Base-by-base conservation (phyloP, 1,284 basidiomycete species). In the Gymnopus androsaceus region DNA sequence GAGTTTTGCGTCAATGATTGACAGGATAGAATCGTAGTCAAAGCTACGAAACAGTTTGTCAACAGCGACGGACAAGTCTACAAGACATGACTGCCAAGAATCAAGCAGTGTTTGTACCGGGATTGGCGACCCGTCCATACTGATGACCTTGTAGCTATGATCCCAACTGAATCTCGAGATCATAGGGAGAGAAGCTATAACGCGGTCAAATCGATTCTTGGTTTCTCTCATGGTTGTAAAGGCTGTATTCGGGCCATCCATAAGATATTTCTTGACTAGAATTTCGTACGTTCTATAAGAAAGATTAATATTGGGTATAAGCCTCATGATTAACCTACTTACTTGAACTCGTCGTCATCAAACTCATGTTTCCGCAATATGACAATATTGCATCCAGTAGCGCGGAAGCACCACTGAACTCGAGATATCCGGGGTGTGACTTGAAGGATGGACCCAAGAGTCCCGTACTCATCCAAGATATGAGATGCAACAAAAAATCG, bases 331-430 rank as follows among this genome's bases (percentile, higher is more conserved):
- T 17, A 7, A 37, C 25, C 11, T 4, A 46, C 17, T 21, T 28
- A 54, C 42, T 15, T 19, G 19, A 47, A 54, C n/a, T 17, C n/a
- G n/a, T 36, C 19, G 15, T 34, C 14, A 14, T 19, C 31, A 45
- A n/a, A 36, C 4, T 54, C 19, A 4, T 46, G 15, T 3, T 21
- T n/a, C 15, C 33, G 15, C 4, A 23, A 21, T 23, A 36, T 34
- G 47, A 49, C 17, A 14, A 34, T 19, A 12, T 38, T 45, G 14
- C 19, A n/a, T 28, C 42, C 52, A 4, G 42, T 54, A 3, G 52
- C 34, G 11, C 52, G 15, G 31, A 54, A 54, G 21, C 52, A 54
- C 52, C 52, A 54, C 42, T 54, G 52, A 12, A 31, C 31, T 30
- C 47, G 46, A 25, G 44, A 33, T 3, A 33, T 21, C n/a, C 17